Evolutionary conservation across 805 yeast species (phyloP).

Genomic region (Starmerella scarabaei): DNA sequence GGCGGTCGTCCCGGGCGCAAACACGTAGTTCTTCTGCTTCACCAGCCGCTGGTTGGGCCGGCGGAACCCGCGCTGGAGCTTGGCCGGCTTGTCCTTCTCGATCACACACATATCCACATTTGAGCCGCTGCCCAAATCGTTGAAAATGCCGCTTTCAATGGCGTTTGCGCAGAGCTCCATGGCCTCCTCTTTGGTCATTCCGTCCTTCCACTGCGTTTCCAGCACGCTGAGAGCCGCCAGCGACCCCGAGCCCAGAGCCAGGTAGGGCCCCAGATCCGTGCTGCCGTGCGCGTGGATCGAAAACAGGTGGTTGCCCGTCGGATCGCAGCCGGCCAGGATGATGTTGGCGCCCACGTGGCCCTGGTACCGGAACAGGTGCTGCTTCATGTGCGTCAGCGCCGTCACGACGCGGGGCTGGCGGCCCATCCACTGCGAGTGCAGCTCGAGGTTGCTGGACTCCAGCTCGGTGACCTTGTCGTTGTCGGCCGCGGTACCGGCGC

Average conservation of each 20-base stretch:
- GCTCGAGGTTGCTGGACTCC: constrained; percentile 78
- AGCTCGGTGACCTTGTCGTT: constrained; percentile 95
- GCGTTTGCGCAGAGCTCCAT: constrained; percentile 81
- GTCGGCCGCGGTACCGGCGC: constrained; percentile 99
- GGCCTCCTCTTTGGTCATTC: constrained; percentile 77
- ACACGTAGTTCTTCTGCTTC: constrained; percentile 74
- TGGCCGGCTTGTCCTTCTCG: constrained; percentile 73
- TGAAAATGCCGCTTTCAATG: constrained; percentile 96
- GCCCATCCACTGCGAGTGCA: constrained; percentile 71
- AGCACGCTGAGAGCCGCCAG: constrained; percentile 97
- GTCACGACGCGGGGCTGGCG: constrained; percentile 89
- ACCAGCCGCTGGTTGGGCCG: constrained; percentile 80
- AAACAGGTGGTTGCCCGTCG: constrained; percentile 87
- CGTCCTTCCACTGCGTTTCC: constrained; percentile 75
- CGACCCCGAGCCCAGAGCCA: constrained; percentile 90
- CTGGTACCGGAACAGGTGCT: constrained; percentile 90
- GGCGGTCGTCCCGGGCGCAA: constrained; percentile 89
- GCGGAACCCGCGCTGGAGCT: constrained; percentile 68
- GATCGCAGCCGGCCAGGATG: constrained; percentile 96
- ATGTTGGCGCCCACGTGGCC: constrained; percentile 95
- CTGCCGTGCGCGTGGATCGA: constrained; percentile 97
- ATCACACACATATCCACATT: constrained; percentile 95
- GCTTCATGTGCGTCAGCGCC: constrained; percentile 83
- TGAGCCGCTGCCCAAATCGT: constrained; percentile 97
- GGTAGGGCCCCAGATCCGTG: constrained; percentile 88